phyloP scores from a whole-genome alignment of 192 early-diverging fungal species.

The Coemansia biformis region DNA sequence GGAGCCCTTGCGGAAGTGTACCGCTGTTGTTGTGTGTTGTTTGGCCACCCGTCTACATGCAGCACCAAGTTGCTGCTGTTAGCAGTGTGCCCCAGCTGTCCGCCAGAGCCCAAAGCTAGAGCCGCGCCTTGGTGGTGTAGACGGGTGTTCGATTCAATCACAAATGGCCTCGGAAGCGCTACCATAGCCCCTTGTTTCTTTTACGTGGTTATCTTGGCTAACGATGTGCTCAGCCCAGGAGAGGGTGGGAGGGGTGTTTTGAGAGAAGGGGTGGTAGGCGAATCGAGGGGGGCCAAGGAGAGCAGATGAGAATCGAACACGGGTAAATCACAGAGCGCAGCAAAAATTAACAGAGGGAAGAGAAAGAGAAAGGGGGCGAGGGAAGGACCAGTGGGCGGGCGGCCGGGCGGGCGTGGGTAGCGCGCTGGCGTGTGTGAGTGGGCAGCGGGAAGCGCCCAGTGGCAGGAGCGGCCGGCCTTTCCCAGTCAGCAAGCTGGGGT shows the following conservation, averaged over 20 bases:
- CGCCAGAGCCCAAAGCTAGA: constrained; percentile 1
- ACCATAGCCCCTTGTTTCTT: constrained; percentile 24
- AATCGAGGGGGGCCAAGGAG: too few relatives aligned
- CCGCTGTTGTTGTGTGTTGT: constrained; percentile 1
- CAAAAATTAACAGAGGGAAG: constrained; percentile 9
- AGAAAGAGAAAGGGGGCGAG: not conserved
- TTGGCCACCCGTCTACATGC: constrained; percentile 53
- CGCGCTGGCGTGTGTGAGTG: not conserved
- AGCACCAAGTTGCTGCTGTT: constrained; percentile 38
- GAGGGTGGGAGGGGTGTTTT: not conserved
- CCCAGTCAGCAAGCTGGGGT: too few relatives aligned
- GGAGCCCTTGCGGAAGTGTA: too few relatives aligned
- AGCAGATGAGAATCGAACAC: too few relatives aligned
- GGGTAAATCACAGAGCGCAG: not conserved
- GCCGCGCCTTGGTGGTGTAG: constrained; percentile 46
- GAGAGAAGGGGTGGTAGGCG: not conserved
- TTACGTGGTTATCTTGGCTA: constrained; percentile 14
- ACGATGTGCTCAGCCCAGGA: too few relatives aligned
- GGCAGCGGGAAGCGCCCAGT: not conserved
- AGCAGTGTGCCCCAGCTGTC: not conserved
- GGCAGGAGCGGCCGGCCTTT: too few relatives aligned
- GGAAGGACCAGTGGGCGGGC: too few relatives aligned
- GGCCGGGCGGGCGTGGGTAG: not conserved
- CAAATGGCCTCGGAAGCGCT: constrained; percentile 13
- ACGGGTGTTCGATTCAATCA: constrained; percentile 50